Conservation (phyloP, 2,329 filamentous ascomycete species). For the Aspergillus sp. region DNA sequence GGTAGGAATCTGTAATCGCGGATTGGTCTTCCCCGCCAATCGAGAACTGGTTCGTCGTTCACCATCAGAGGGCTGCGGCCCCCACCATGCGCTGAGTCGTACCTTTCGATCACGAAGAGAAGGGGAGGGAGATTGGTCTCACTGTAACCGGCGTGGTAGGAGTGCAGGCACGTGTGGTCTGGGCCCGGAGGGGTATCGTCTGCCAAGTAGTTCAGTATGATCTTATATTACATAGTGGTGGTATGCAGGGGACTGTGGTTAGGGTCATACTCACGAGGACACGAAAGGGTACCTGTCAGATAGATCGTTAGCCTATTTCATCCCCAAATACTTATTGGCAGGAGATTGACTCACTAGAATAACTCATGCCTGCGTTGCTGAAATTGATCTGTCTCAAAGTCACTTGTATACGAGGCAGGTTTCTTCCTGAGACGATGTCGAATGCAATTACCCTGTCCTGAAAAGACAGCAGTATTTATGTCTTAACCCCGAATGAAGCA, state of each 20-base stretch:
- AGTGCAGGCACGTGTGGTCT: constrained; percentile 18
- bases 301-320: no score
- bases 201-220: not conserved
- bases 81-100: not conserved
- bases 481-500: not conserved
- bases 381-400: no score
- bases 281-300: not conserved
- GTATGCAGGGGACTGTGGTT: not conserved
- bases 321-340: no score
- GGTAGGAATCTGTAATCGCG: constrained; percentile 20
- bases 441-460: not conserved
- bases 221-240: not conserved
- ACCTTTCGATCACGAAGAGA: constrained; percentile 17
- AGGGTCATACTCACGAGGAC: not conserved
- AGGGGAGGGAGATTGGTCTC: constrained; percentile 14
- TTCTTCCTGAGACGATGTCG: no score
- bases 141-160: constrained; percentile 13
- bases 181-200: constrained; percentile 6
- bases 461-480: not conserved
- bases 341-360: no score
- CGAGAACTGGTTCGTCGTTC: constrained; percentile 7
- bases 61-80: constrained; percentile 8
- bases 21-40: constrained; percentile 10
- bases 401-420: no score
- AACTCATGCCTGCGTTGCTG: no score